Evolutionary conservation across 371 early-diverging fungal species (phyloP), one percentile per base, ranked within the genome.

Genomic region (Mortierella sp.): DNA sequence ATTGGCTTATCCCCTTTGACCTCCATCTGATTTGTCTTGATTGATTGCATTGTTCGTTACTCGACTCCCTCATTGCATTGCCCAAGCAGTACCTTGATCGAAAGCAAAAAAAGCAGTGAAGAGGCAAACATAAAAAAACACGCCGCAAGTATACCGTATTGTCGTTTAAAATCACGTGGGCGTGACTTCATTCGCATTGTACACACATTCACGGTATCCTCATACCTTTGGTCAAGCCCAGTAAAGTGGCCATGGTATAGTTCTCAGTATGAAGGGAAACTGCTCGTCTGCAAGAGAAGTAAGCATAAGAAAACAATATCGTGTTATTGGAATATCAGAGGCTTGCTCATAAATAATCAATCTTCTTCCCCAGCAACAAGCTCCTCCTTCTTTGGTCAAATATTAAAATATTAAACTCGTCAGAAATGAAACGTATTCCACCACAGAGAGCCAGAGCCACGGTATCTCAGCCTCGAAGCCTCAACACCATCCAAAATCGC

Each of bases 1-100:
- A 51, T 12, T 26, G 12, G 51, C 15, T 9, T 51, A n/a, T 26
- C 51, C 51, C 23, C 6, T 26, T 26, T n/a, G 51, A 7, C 6
- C 51, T 51, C 51, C 51, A 51, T 51, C 51, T 26, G 51, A 51
- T 4, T 51, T 51, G 51, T 51, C 22, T 23, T 23, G 26, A 23
- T 15, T 51, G 22, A 5, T 12, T 51, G 22, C 6, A 23, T 26
- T 23, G 51, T 51, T 51, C 51, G 51, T 23, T 51, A 51, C 51
- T 51, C 51, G 51, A 51, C 51, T 51, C 51, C 51, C 53, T 63
- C 47, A 63, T 63, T 54, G 29, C 51, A 29, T 13, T 31, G 22
- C 42, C 54, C 40, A 54, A n/a, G 60, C 56, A 73, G 45, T 74
- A 74, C 75, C 75, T 74, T 74, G 75, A 74, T 74, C 75, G 69